phyloP scores from a whole-genome alignment of 75 land plant species.

The Isoetes taiwanensis region DNA sequence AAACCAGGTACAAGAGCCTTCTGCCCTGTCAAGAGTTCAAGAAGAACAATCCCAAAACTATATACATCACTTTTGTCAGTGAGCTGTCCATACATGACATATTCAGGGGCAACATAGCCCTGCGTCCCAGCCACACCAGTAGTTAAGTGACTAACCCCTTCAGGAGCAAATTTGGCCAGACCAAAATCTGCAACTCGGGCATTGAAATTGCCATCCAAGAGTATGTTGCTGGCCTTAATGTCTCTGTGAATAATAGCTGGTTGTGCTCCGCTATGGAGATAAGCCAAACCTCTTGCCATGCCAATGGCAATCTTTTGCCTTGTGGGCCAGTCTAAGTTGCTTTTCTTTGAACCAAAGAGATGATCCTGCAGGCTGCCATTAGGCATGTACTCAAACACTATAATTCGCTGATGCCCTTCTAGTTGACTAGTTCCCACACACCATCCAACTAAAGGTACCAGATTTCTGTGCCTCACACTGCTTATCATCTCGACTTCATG shows the following conservation, averaged over 20 bases:
- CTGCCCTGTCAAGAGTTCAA: slow-evolving; percentile 70
- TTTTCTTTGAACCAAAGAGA: slow-evolving; percentile 36
- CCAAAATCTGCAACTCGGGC: slow-evolving; percentile 77
- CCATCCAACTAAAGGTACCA: slow-evolving; percentile 57
- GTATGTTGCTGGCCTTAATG: slow-evolving; percentile 80
- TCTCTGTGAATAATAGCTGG: slow-evolving; percentile 79
- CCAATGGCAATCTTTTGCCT: slow-evolving; percentile 65
- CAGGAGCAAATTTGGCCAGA: slow-evolving; percentile 69
- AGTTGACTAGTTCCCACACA: slow-evolving; percentile 44
- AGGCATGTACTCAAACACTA: slow-evolving; percentile 60
- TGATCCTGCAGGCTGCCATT: slow-evolving; percentile 81
- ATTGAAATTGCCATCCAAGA: slow-evolving; percentile 54
- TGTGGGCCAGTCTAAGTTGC: slow-evolving; percentile 54
- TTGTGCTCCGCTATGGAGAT: slow-evolving; percentile 62
- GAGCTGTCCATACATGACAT: slow-evolving; percentile 71
- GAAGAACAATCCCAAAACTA: slow-evolving; percentile 70
- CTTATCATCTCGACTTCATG: slow-evolving; percentile 82
- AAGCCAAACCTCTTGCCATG: slow-evolving; percentile 62
- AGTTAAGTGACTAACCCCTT: slow-evolving; percentile 66
- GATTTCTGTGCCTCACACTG: slow-evolving; percentile 64
- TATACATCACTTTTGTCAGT: slow-evolving; percentile 86
- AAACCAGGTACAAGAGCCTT: slow-evolving; percentile 39
- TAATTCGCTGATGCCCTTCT: slow-evolving; percentile 76
- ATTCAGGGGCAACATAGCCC: slow-evolving; percentile 89
- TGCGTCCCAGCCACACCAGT: slow-evolving; percentile 80